These are phyloP conservation scores for Aspergillus campestris DNA, from an alignment of 495 filamentous ascomycete genomes.

Conservation along the genomic window DNA sequence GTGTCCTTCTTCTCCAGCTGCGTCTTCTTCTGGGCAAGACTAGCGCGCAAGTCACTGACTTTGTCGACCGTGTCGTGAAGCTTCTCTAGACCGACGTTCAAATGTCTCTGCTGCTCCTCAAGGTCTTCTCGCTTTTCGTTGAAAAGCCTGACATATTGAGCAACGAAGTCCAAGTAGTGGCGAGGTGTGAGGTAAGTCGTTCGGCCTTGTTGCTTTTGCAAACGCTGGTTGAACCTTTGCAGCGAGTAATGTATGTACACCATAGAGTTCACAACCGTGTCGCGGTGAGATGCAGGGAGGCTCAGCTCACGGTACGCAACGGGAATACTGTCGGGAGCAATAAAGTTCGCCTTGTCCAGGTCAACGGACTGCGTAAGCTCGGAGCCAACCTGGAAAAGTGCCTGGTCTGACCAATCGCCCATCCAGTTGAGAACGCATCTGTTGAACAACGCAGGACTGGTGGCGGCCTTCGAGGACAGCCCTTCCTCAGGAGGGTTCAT, in stretches of 20 bases:
- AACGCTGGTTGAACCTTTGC: constrained; percentile 77
- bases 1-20: constrained; percentile 89
- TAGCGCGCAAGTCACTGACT: constrained; percentile 81
- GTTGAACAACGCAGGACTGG: constrained; percentile 96
- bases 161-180: constrained; percentile 97
- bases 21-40: constrained; percentile 85
- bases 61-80: constrained; percentile 97
- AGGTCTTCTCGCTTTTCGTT: constrained; percentile 98
- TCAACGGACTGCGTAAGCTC: constrained; percentile 95
- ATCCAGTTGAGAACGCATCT: constrained; percentile 99
- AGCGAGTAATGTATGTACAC: constrained; percentile 96
- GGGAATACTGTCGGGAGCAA: constrained; percentile 83
- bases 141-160: constrained; percentile 94
- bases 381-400: constrained; percentile 93
- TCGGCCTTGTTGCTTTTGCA: constrained; percentile 84
- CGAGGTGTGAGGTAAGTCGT: constrained; percentile 89
- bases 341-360: constrained; percentile 75
- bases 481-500: constrained; percentile 99
- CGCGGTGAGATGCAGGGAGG: constrained; percentile 81
- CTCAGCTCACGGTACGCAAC: constrained; percentile 79
- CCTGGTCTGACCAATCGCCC: constrained; percentile 98
- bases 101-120: constrained; percentile 94
- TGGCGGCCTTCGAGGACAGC: constrained; percentile 89
- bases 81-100: constrained; percentile 97
- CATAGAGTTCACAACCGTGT: constrained; percentile 93